Conservation (phyloP, 176 grass and related monocot genomes). For the Dendrocalamus sinicus region DNA sequence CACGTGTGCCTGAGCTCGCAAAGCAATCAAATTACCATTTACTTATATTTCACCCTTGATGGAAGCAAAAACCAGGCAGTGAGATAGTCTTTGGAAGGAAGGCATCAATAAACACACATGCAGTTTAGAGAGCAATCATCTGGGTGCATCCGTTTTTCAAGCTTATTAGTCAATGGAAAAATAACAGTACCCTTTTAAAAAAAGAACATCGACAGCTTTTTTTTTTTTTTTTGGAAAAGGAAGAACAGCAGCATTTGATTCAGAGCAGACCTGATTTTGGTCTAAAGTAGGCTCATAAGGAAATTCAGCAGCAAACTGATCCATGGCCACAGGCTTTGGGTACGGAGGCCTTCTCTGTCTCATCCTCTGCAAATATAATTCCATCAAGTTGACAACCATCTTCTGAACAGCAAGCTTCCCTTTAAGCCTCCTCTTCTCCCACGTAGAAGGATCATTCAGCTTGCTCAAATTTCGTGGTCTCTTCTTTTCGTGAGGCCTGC, state of each 20-base stretch:
- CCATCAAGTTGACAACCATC: slow-evolving; percentile 96
- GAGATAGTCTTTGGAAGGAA: neutral
- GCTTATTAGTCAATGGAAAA: slow-evolving; percentile 7
- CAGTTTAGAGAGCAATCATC: neutral
- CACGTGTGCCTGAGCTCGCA: neutral
- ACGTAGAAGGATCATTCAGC: slow-evolving; percentile 71
- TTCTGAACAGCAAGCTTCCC: slow-evolving; percentile 97
- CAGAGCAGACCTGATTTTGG: slow-evolving; percentile 71
- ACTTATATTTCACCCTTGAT: slow-evolving; percentile 14
- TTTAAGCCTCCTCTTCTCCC: slow-evolving; percentile 90
- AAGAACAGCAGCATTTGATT: neutral
- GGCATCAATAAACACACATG: neutral
- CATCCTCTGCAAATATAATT: slow-evolving; percentile 89
- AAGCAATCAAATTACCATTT: slow-evolving; percentile 30
- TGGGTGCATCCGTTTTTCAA: slow-evolving; percentile 11
- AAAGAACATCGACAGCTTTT: neutral
- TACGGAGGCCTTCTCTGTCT: slow-evolving; percentile 77
- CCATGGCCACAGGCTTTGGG: slow-evolving; percentile 53
- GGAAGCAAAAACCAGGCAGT: neutral
- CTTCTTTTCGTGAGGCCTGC: slow-evolving; percentile 88
- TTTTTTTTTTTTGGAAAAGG: neutral
- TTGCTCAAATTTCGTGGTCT: slow-evolving; percentile 83
- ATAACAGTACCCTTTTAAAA: neutral
- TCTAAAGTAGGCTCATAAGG: slow-evolving; percentile 90
- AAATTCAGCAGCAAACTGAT: slow-evolving; percentile 80